Evolutionary conservation across 2,329 filamentous ascomycete species (phyloP), one percentile per base, ranked within the genome.

Genomic region (Xylariales sp.): DNA sequence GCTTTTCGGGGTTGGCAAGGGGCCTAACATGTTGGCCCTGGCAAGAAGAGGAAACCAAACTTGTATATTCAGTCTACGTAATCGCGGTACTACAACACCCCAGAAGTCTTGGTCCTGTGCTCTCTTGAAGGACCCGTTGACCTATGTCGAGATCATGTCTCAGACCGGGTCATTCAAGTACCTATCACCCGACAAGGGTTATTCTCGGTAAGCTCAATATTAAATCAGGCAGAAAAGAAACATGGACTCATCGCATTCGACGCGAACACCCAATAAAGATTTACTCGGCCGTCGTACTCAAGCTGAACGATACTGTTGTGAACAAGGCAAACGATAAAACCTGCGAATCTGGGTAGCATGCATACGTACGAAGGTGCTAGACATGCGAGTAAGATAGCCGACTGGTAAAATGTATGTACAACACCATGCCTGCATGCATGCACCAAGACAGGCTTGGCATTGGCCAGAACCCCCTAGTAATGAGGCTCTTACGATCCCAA

Each of bases 51-150:
- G 4, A 9, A 50, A 36, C 32, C 32, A 7, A 18, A 12, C 16
- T 36, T n/a, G 36, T 62, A 34, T 58, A 56, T 56, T 30, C 45
- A 61, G 16, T 41, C 10, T 12, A 41, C 39, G 45, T 53, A 10
- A 34, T 45, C 10, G 50, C 50, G 30, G 32, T 50, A 34, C 23
- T 53, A 36, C 43, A 28, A 53, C 30, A 53, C 43, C 30, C 49
- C 34, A 16, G 54, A 52, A 39, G 43, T 14, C 43, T 60, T 60
- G 65, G 48, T 50, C 65, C n/a, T 64, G 65, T 68, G 65, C 46
- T 56, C 43, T 65, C n/a, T 41, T 46, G 1, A 48, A 34, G 28
- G 65, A 56, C 49, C 65, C 39, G 61, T 68, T 68, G 65, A 68
- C 65, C 56, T 53, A 28, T 18, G 60, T 41, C 18, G 36, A 60